These are phyloP conservation scores for Penicillium herquei DNA, from an alignment of 495 filamentous ascomycete genomes.

Conservation along the genomic window DNA sequence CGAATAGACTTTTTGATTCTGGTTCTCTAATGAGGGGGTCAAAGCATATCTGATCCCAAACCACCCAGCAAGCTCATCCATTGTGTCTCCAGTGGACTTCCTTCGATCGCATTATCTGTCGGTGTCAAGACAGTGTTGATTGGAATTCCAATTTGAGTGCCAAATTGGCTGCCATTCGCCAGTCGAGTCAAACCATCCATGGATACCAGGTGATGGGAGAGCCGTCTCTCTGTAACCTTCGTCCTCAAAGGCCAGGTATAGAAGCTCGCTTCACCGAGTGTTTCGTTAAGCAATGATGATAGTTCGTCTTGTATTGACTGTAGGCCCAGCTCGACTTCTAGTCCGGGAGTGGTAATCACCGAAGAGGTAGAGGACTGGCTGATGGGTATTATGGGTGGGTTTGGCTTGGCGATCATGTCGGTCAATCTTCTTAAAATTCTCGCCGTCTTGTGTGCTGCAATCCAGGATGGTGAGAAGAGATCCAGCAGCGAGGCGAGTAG, in stretches of 20 bases:
- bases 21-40: not conserved
- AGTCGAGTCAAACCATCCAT: not conserved
- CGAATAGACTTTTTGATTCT: too few species aligned
- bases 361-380: not conserved
- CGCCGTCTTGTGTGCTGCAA: conserved; percentile 5
- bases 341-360: not conserved
- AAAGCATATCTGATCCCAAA: conserved; percentile 12
- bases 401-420: not conserved
- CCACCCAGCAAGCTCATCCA: conserved; percentile 8
- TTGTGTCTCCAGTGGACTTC: conserved; percentile 5
- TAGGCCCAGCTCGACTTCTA: not conserved
- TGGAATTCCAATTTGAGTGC: not conserved
- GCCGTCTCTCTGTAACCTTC: not conserved
- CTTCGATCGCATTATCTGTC: not conserved
- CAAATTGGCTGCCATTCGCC: not conserved
- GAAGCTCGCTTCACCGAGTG: conserved; percentile 9
- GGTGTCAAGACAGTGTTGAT: not conserved
- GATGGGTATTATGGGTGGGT: not conserved
- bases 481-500: conserved; percentile 4
- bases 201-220: not conserved
- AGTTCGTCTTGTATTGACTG: conserved; percentile 5
- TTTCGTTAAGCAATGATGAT: not conserved
- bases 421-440: not conserved
- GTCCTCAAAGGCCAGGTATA: conserved; percentile 6
- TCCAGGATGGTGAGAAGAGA: conserved; percentile 4